Percentiles rank a stretch among this genome's conserved stretches.
phyloP scores from a whole-genome alignment of 129 eudicot species.

The Lactuca saligna region DNA sequence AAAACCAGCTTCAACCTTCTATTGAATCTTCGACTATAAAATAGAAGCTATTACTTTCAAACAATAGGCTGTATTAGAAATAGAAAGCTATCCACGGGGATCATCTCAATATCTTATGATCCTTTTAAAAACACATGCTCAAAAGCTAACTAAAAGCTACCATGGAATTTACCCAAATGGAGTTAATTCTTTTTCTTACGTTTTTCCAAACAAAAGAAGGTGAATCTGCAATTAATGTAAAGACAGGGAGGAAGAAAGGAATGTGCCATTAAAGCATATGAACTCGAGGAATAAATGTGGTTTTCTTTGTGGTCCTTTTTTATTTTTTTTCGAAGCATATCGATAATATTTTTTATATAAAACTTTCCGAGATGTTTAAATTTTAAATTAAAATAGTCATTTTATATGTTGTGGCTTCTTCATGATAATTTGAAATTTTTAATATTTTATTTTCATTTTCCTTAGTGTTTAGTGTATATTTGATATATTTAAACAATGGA shows the following conservation, averaged over 20 bases:
- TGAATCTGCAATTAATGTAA: background rate
- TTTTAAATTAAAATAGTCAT: too few relatives aligned
- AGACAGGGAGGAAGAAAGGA: constrained; percentile 30
- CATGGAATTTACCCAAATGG: constrained; percentile 3
- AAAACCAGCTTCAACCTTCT: background rate
- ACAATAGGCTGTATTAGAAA: background rate
- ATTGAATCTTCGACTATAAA: too few relatives aligned
- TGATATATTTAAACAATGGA: too few relatives aligned
- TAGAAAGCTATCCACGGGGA: constrained; percentile 1
- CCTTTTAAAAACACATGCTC: background rate
- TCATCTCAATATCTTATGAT: background rate
- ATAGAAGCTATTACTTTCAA: background rate
- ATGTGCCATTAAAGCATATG: constrained; percentile 17
- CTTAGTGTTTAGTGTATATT: too few relatives aligned
- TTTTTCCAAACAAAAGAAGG: background rate
- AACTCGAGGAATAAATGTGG: background rate
- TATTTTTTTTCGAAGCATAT: constrained; percentile 1
- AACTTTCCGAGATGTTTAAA: background rate
- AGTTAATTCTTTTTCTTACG: background rate
- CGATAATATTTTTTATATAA: background rate
- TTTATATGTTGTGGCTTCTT: background rate
- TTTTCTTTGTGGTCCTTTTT: constrained; percentile 24
- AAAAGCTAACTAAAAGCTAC: constrained; percentile 2
- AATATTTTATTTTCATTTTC: too few relatives aligned
- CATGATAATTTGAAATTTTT: too few relatives aligned